Evolutionary conservation across 345 rosid genomes (phyloP).

Genomic region (Hevea brasiliensis): DNA sequence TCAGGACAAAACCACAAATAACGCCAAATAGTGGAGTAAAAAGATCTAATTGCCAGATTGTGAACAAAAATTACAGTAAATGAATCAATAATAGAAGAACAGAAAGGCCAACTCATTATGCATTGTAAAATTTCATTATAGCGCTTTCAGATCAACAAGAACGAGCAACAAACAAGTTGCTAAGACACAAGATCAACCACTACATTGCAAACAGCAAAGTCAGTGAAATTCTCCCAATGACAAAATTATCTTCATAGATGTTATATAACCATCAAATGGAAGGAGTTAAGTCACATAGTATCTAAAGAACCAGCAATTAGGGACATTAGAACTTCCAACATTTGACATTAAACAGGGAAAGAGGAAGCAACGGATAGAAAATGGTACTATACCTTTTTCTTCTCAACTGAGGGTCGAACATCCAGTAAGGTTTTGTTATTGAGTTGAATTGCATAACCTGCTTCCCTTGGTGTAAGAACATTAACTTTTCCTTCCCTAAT

Average conservation of each 20-base stretch:
- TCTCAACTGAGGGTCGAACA: conserved; percentile 78
- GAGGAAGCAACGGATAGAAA: neutral
- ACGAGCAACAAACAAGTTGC: neutral
- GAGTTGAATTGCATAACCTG: conserved; percentile 87
- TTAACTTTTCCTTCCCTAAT: conserved; percentile 85
- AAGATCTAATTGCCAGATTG: neutral
- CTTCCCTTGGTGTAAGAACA: conserved; percentile 78
- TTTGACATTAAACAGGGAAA: neutral
- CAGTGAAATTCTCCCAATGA: neutral
- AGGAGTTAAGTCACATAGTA: neutral
- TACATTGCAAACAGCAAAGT: neutral
- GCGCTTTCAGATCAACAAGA: neutral
- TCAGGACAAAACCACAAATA: neutral
- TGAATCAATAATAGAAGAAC: too few relatives aligned
- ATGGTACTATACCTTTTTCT: conserved; percentile 47
- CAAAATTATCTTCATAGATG: neutral
- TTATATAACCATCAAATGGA: neutral
- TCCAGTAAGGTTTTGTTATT: conserved; percentile 78
- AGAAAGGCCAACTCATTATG: neutral
- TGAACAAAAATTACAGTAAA: neutral
- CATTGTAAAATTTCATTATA: neutral
- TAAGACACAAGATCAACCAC: neutral
- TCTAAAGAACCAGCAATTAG: neutral
- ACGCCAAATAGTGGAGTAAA: neutral
- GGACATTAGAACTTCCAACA: neutral